A percentile compares a stretch with the other conserved stretches of the same genome.
These are phyloP conservation scores for Blastocystis sp. DNA, from an alignment of 352 stramenopile genomes.

Conservation along the genomic window DNA sequence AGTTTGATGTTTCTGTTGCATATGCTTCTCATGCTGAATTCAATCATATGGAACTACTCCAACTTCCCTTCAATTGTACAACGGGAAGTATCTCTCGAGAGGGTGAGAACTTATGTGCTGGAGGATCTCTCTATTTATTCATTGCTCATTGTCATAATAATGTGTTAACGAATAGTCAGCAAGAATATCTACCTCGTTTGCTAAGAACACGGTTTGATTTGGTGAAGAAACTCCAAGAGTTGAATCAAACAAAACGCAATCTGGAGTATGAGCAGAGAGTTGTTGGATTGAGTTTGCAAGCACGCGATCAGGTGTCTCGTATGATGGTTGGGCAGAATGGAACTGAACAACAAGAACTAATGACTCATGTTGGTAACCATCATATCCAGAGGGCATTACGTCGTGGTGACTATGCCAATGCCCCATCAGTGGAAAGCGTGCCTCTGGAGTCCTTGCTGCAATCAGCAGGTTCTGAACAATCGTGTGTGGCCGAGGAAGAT, in stretches of 20 bases:
- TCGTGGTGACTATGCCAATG: neutral
- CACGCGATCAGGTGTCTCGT: neutral
- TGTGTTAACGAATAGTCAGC: neutral
- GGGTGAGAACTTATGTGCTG: neutral
- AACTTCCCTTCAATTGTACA: neutral
- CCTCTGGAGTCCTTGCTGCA: neutral
- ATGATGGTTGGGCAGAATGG: neutral
- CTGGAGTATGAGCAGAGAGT: neutral
- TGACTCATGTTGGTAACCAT: neutral
- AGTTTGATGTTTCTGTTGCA: constrained; percentile 4
- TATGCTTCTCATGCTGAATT: neutral
- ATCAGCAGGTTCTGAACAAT: neutral
- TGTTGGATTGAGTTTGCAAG: neutral
- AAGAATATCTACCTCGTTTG: constrained; percentile 24
- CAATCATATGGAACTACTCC: neutral
- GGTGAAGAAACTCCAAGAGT: neutral
- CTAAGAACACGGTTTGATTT: neutral
- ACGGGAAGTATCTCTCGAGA: neutral
- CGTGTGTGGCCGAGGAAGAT: neutral
- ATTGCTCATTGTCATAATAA: constrained; percentile 40
- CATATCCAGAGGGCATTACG: constrained; percentile 23
- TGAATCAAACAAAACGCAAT: neutral
- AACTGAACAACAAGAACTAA: neutral
- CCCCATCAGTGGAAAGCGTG: neutral
- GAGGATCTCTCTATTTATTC: constrained; percentile 4